phyloP scores from a whole-genome alignment of 1,139 yeast species.

The Geotrichum citri-aurantii region DNA sequence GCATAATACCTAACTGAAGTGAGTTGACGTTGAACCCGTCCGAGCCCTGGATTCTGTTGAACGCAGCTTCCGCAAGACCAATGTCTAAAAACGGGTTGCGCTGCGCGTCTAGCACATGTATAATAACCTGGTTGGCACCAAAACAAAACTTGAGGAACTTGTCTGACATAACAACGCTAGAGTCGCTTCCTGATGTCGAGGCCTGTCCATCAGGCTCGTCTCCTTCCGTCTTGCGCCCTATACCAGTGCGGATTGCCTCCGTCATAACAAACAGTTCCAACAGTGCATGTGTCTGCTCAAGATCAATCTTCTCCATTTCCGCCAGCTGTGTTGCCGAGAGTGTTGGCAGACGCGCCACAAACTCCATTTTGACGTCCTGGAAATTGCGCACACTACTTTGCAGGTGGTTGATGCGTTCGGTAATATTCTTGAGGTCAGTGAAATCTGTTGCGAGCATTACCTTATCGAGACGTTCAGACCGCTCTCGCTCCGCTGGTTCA shows the following conservation, averaged over 20 bases:
- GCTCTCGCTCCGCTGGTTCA: slow-evolving; percentile 54
- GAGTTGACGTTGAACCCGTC: slow-evolving; percentile 61
- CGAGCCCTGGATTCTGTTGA: slow-evolving; percentile 52
- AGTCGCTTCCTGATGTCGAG: slow-evolving; percentile 37
- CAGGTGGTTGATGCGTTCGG: slow-evolving; percentile 46
- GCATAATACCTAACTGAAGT: slow-evolving; percentile 55
- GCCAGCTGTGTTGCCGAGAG: slow-evolving; percentile 24
- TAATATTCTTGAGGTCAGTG: slow-evolving; percentile 53
- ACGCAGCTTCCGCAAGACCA: slow-evolving; percentile 57
- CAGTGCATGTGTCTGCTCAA: slow-evolving; percentile 51
- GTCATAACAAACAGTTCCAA: slow-evolving; percentile 60
- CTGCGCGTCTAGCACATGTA: slow-evolving; percentile 60
- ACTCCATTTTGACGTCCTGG: slow-evolving; percentile 43
- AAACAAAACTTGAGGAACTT: slow-evolving; percentile 51
- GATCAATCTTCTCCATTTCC: slow-evolving; percentile 42
- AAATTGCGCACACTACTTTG: slow-evolving; percentile 51
- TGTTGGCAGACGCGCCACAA: slow-evolving; percentile 32
- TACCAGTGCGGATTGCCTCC: slow-evolving; percentile 55
- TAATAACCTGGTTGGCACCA: slow-evolving; percentile 61
- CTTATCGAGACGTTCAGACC: slow-evolving; percentile 58
- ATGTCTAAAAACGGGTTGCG: slow-evolving; percentile 66
- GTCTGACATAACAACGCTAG: slow-evolving; percentile 23
- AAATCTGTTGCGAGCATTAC: slow-evolving; percentile 64
- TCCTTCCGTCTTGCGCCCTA: slow-evolving; percentile 40
- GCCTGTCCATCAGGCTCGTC: slow-evolving; percentile 35